A percentile compares a stretch with the other conserved stretches of the same genome.
Conservation (phyloP, 306 rosid species). For the Carpinus viminea region DNA sequence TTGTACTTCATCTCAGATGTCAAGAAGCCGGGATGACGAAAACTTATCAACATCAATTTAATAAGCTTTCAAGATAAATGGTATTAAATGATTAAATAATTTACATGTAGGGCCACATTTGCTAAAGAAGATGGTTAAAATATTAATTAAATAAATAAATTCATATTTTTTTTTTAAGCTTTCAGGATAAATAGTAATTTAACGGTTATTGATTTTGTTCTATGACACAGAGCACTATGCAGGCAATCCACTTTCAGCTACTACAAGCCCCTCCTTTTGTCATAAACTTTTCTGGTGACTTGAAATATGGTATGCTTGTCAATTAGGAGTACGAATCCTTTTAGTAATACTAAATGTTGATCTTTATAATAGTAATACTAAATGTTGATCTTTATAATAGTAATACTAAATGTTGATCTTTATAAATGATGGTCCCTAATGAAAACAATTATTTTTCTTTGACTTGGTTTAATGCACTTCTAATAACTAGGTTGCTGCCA, state of each 20-base stretch:
- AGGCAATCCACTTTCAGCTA: constrained; percentile 82
- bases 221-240: constrained; percentile 63
- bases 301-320: constrained; percentile 70
- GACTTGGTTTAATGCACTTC: not conserved
- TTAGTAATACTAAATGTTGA: constrained; percentile 11
- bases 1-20: constrained; percentile 79
- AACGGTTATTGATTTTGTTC: constrained; percentile 34
- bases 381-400: not conserved
- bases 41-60: constrained; percentile 77
- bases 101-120: no score
- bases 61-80: no score
- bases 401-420: constrained; percentile 11
- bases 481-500: constrained; percentile 2
- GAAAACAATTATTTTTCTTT: not conserved
- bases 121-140: no score
- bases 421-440: not conserved
- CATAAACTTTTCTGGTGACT: constrained; percentile 77
- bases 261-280: constrained; percentile 76
- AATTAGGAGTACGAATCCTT: constrained; percentile 6
- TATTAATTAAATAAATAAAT: no score
- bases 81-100: no score
- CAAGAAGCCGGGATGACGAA: constrained; percentile 65
- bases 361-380: no score
- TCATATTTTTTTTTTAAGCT: no score
- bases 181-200: no score